Evolutionary conservation across 768 basidiomycete genomes (phyloP).

Genomic region (Scleroderma citrinum): DNA sequence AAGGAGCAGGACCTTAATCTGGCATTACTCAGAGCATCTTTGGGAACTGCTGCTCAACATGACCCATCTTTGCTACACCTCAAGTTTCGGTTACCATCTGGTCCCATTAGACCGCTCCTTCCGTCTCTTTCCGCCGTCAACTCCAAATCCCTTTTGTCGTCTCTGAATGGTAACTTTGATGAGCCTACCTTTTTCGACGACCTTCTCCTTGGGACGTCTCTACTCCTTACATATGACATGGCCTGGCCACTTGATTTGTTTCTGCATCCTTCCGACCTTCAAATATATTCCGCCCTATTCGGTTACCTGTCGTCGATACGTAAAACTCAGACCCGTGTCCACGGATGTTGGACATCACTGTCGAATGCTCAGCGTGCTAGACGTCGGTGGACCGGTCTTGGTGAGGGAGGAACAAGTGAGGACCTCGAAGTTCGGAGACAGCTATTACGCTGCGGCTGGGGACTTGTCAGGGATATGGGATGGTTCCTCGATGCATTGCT

Average conservation of each 20-base stretch:
- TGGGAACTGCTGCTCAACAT: conserved; percentile 84
- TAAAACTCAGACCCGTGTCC: conserved; percentile 75
- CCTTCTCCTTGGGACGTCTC: conserved; percentile 72
- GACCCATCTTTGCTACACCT: conserved; percentile 72
- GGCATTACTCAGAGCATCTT: conserved; percentile 78
- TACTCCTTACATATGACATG: conserved; percentile 64
- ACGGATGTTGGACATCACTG: conserved; percentile 78
- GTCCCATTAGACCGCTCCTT: conserved; percentile 75
- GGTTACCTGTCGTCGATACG: conserved; percentile 79
- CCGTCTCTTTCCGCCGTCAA: conserved; percentile 53
- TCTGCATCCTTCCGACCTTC: conserved; percentile 68
- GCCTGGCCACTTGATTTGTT: conserved; percentile 90
- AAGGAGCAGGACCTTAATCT: conserved; percentile 87
- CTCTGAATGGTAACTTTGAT: conserved; percentile 29
- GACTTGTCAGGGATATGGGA: conserved; percentile 79
- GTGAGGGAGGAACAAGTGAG: conserved; percentile 77
- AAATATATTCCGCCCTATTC: conserved; percentile 71
- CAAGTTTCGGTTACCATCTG: conserved; percentile 72
- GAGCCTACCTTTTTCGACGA: conserved; percentile 59
- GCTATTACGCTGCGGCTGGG: conserved; percentile 79
- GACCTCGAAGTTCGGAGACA: conserved; percentile 59
- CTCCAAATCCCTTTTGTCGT: conserved; percentile 34
- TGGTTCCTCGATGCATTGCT: conserved; percentile 86
- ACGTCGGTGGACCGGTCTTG: conserved; percentile 79
- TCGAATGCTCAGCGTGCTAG: conserved; percentile 83